phyloP scores from a whole-genome alignment of 495 filamentous ascomycete species.

The Xylaria telfairii region DNA sequence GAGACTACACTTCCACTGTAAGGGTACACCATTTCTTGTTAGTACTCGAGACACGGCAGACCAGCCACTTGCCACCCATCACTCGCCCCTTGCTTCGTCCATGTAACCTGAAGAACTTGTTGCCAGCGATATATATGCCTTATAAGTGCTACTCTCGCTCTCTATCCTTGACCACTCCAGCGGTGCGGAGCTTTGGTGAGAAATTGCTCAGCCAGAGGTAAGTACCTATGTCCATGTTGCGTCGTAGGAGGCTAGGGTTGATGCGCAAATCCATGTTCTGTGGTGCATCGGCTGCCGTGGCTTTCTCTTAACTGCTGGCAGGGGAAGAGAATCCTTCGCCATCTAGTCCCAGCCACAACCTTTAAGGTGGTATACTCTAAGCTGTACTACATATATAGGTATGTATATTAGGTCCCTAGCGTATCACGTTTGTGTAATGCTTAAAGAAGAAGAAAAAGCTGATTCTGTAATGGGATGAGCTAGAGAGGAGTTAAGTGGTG shows the following conservation, averaged over 20 bases:
- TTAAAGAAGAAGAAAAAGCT: neutral
- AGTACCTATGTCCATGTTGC: neutral
- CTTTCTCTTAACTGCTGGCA: slow-evolving; percentile 18
- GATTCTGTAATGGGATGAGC: neutral
- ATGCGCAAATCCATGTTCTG: slow-evolving; percentile 26
- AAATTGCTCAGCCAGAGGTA: neutral
- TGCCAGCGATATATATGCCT: neutral
- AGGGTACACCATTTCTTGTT: neutral
- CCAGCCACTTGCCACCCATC: slow-evolving; percentile 12
- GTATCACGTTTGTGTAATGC: neutral
- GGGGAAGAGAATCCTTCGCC: slow-evolving; percentile 23
- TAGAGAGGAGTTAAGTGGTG: neutral
- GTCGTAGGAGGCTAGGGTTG: slow-evolving; percentile 21
- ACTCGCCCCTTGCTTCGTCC: slow-evolving; percentile 8
- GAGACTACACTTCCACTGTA: slow-evolving; percentile 11
- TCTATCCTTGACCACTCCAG: neutral
- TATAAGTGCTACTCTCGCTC: neutral
- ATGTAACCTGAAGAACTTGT: neutral
- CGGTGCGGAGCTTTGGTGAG: neutral
- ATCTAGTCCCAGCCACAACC: slow-evolving; percentile 20
- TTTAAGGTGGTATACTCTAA: neutral
- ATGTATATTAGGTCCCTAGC: neutral
- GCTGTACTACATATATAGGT: neutral
- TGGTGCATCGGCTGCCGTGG: slow-evolving; percentile 19
- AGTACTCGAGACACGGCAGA: neutral